phyloP scores from a whole-genome alignment of 768 basidiomycete genomes.

The Neoboletus brunneissimus region DNA sequence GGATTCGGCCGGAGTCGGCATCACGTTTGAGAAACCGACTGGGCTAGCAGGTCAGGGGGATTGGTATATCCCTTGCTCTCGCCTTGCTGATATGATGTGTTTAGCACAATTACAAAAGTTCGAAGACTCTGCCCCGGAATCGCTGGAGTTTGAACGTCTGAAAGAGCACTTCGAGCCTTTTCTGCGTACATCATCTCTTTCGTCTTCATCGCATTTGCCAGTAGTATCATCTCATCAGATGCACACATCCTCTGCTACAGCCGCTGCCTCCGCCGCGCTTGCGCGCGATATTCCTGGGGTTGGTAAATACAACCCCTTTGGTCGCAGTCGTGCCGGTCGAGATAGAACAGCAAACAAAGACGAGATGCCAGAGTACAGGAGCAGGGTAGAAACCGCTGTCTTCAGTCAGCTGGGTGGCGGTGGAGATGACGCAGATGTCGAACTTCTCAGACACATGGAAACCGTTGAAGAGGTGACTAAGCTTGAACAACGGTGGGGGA shows the following conservation, averaged over 20 bases:
- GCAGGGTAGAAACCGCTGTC: slow-evolving; percentile 61
- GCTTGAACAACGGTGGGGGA: slow-evolving; percentile 78
- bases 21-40: slow-evolving; percentile 95
- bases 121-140: slow-evolving; percentile 82
- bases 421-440: slow-evolving; percentile 67
- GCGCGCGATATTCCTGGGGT: slow-evolving; percentile 85
- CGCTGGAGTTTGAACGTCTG: slow-evolving; percentile 87
- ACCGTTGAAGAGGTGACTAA: slow-evolving; percentile 59
- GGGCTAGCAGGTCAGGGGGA: slow-evolving; percentile 77
- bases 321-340: slow-evolving; percentile 46
- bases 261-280: slow-evolving; percentile 85
- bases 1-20: slow-evolving; percentile 89
- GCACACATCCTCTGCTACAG: slow-evolving; percentile 80
- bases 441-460: slow-evolving; percentile 65
- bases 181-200: slow-evolving; percentile 77
- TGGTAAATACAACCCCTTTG: slow-evolving; percentile 68
- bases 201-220: slow-evolving; percentile 59
- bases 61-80: neutral
- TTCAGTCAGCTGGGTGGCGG: slow-evolving; percentile 54
- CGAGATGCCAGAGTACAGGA: slow-evolving; percentile 75
- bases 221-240: slow-evolving; percentile 60
- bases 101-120: slow-evolving; percentile 87
- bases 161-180: slow-evolving; percentile 98
- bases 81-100: slow-evolving; percentile 1
- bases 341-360: slow-evolving; percentile 70